Evolutionary conservation across 148 eudicot species (phyloP), one percentile per base, ranked within the genome.

Genomic region (Spergularia marina): DNA sequence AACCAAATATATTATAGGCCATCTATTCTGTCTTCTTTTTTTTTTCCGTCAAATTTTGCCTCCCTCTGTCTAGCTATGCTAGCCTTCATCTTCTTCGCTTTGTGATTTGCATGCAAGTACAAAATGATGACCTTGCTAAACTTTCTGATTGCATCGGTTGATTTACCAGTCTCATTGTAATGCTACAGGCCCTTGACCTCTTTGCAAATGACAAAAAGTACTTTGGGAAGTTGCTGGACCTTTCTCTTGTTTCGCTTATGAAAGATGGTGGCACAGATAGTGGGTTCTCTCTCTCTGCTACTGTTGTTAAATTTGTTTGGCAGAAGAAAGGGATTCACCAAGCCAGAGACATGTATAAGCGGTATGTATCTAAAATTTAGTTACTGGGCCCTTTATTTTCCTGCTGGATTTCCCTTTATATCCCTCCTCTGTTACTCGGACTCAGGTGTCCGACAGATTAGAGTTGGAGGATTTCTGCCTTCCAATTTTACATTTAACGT

Each of bases 281-380:
- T 53, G 93, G 91, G n/a, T 94, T 93, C 82, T 94, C 91, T 61
- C 86, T 94, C n/a, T 81, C 97, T 61, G 83, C 89, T 66, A 74
- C 89, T 21, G 75, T 91, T 72, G 86, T 94, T 10, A 78, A 86
- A 56, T 68, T 76, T 58, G 65, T 89, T 69, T 82, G 83, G 61
- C 88, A 82, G 77, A 83, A 58, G 78, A 84, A 84, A 84, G 98
- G 98, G 67, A 80, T 91, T 74, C 83, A 85, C 75, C 58, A 78
- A 73, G 97, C 98, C 70, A 89, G 97, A 84, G 83, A 86, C 52
- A 77, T 86, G 69, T 94, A 94, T 55, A 94, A 90, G 76, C 79
- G 97, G 98, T 91, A 84, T 39, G 84, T 65, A 7, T 18, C 82
- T 69, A 74, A 51, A 73, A 25, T 41, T 41, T 5, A 41, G 44